Conservation (phyloP, 2,329 filamentous ascomycete genomes). For the Aspergillus sp. region DNA sequence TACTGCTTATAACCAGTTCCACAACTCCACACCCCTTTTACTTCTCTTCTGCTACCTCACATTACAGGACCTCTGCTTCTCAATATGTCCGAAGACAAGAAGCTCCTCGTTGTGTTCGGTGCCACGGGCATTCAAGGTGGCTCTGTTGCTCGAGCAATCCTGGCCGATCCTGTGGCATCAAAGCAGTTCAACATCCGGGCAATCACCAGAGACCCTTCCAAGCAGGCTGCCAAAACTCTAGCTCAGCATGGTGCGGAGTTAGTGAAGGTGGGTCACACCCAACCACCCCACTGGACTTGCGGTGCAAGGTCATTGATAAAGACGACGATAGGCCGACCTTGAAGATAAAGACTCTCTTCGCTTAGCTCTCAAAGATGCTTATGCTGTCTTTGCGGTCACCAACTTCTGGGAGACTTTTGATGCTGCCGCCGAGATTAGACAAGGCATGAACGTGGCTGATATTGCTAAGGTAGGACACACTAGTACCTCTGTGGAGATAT, state of each 20-base stretch:
- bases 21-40: too few relatives aligned
- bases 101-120: slow-evolving; percentile 57
- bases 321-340: slow-evolving; percentile 48
- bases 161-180: slow-evolving; percentile 43
- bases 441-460: slow-evolving; percentile 25
- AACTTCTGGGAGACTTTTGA: slow-evolving; percentile 9
- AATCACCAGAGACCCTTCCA: slow-evolving; percentile 53
- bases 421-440: slow-evolving; percentile 14
- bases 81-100: slow-evolving; percentile 3
- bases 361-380: slow-evolving; percentile 47
- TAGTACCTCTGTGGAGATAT: slow-evolving; percentile 6
- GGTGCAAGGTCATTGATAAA: background rate
- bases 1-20: too few relatives aligned
- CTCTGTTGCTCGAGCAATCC: slow-evolving; percentile 49
- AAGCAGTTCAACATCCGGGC: slow-evolving; percentile 53
- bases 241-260: slow-evolving; percentile 50
- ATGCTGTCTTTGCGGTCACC: slow-evolving; percentile 42
- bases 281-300: too few relatives aligned
- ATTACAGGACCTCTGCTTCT: background rate
- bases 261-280: slow-evolving; percentile 30
- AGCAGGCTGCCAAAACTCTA: slow-evolving; percentile 48
- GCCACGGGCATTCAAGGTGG: slow-evolving; percentile 61
- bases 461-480: slow-evolving; percentile 26
- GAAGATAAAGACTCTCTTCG: slow-evolving; percentile 48
- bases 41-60: too few relatives aligned